Base-by-base conservation (phyloP, 148 eudicot species). In the Oxyria digyna region DNA sequence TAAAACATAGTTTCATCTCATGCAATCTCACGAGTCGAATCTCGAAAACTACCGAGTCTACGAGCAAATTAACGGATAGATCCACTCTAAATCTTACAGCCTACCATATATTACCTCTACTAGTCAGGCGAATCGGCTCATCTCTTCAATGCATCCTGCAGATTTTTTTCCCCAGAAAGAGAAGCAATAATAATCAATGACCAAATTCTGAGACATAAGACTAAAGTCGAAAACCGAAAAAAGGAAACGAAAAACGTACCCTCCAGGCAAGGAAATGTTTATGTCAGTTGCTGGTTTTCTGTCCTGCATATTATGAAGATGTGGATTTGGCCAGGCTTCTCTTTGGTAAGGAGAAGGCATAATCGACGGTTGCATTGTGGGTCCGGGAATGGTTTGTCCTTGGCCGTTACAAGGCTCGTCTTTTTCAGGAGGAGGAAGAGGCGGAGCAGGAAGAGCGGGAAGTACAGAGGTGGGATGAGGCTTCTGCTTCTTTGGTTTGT, bases 251-350 rank as follows among this genome's bases (percentile, higher is more conserved):
- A 21, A 20, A 29, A 57, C 37, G 14, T 81, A 81, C 82, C 81
- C 79, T 67, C 73, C 81, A 24, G 79, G 86, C 77, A 83, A 77
- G 67, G 83, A 73, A n/a, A 80, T 80, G 50, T 80, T 83, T 55
- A 80, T 83, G 63, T 80, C 86, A 4, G 83, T 75, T 32, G 79
- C 50, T 12, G 83, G 68, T 13, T 70, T 65, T 72, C 83, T 80
- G 62, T 75, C 78, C 23, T 77, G 85, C 79, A 79, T 71, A 33
- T 74, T 43, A 65, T 66, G 46, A 8, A 72, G 31, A 17, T 62
- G 80, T 45, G 79, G 14, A 73, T 64, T 68, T 21, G 76, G 81
- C 81, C 83, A 77, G 33, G 69, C 52, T 14, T 83, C 81, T 70
- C 78, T 70, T 31, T 71, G 81, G 68, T 50, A 77, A 31, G 75